Evolutionary conservation across 2,329 filamentous ascomycete genomes (phyloP), one percentile per base, ranked within the genome.

Genomic region (Bipolaris victoriae): DNA sequence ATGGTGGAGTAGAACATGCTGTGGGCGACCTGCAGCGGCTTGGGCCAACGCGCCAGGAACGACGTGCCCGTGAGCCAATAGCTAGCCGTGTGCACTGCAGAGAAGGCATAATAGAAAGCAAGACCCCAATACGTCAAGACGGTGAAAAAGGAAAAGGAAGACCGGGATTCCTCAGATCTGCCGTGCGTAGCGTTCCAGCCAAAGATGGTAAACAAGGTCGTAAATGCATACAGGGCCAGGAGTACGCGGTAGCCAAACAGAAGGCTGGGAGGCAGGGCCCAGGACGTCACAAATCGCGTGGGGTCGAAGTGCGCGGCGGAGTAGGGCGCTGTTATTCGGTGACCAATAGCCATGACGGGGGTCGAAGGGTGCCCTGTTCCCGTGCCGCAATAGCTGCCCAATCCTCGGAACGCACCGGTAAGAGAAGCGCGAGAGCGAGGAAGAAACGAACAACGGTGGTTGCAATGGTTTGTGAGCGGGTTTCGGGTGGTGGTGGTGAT

Each of bases 61-160:
- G 77, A 66, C 1, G 60, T 69, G 7, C 77, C 77, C 2, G 71
- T 74, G 10, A 74, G 54, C 69, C 73, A 77, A 78, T 94, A 95
- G 46, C 82, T 83, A 50, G 86, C 78, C 5, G 90, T 92, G 79
- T 96, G 91, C 16, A 86, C 61, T 16, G 88, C 82, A 1, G 89
- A 82, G 68, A 88, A 79, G 55, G 87, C 81, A 73, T 89, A 88
- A 81, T 96, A 96, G 78, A 93, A 94, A 22, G 85, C 87, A 35
- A 94, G 78, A 1, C 90, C 90, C 90, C 90, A 95, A 82, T 89
- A 95, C 9, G 89, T 91, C 57, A 95, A 80, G 69, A 88, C 82
- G 26, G 92, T 96, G 80, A 96, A 96, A 81, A 86, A 96, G 67
- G 88, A 91, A 80, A 96, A 95, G 44, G 83, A 83, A 44, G 80